Evolutionary conservation across 768 basidiomycete species (phyloP), one percentile per base, ranked within the genome.

Genomic region (Tephrocybe sp.): DNA sequence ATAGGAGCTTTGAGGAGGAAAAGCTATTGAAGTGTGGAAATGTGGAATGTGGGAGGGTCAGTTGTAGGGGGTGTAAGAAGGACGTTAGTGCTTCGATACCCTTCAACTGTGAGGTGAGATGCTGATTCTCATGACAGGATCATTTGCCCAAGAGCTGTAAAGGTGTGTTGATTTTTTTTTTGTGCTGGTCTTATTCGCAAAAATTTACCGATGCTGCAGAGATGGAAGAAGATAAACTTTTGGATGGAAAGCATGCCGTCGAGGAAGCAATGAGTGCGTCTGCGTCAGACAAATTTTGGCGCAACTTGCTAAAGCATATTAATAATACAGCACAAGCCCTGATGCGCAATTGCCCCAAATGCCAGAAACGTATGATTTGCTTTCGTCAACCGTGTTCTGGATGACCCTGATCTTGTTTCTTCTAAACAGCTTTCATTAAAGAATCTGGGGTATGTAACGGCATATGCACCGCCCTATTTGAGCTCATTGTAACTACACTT

Each of bases 251-350:
- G 48, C 93, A 95, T 69, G 65, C 77, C 1, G 76, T 97, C 24
- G 94, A 97, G 64, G 94, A 97, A 62, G 94, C 93, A 2, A 97
- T 97, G 94, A 91, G 90, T 88, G 62, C 8, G 78, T 69, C 6
- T 30, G 5, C 28, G 5, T 30, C 28, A 30, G 28, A 5, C 28
- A 30, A 30, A 30, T 30, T 30, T 30, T n/a, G n/a, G n/a, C n/a
- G n/a, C n/a, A n/a, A n/a, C n/a, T n/a, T n/a, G n/a, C n/a, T n/a
- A n/a, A n/a, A n/a, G 11, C 28, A 30, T 30, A 5, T 5, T 30
- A 30, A 5, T 11, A 30, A 34, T 39, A 10, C 48, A 90, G 89
- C 90, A 28, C 76, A 77, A 38, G 93, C 93, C 3, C 71, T 95
- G 11, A 88, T 93, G 83, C 80, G 93, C 32, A 87, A 84, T 56